These are phyloP conservation scores for Aspergillus costaricaensis DNA, from an alignment of 2,329 filamentous ascomycete species.

Conservation along the genomic window DNA sequence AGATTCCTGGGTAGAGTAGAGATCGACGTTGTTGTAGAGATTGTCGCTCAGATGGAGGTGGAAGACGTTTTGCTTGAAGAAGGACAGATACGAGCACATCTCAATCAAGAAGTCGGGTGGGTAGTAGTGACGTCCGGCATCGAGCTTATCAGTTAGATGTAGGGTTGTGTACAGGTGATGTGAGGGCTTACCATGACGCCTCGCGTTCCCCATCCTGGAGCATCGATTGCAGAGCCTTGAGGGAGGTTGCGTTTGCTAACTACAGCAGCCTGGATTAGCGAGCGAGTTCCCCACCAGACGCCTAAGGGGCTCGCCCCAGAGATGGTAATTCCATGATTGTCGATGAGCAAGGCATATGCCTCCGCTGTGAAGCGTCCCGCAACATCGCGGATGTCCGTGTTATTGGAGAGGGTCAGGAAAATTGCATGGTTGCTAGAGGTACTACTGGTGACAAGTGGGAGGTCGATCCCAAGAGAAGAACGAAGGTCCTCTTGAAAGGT, in stretches of 20 bases:
- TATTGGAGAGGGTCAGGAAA: conserved; percentile 52
- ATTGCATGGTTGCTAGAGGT: conserved; percentile 31
- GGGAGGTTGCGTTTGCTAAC: conserved; percentile 44
- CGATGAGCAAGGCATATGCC: conserved; percentile 51
- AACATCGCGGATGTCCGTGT: conserved; percentile 46
- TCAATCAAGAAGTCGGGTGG: conserved; percentile 55
- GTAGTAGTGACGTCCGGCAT: conserved; percentile 57
- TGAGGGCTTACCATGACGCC: conserved; percentile 43
- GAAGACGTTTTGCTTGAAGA: conserved; percentile 60
- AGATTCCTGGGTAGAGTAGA: conserved; percentile 49
- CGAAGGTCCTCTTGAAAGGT: conserved; percentile 48
- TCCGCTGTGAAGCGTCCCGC: conserved; percentile 53
- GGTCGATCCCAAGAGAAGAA: conserved; percentile 11
- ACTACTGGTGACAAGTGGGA: conserved; percentile 29
- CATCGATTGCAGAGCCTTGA: conserved; percentile 48
- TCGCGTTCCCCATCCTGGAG: conserved; percentile 53
- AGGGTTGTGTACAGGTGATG: not conserved
- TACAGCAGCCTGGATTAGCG: conserved; percentile 51
- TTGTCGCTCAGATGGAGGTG: conserved; percentile 60
- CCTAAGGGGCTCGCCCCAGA: conserved; percentile 56
- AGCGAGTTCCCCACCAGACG: conserved; percentile 58
- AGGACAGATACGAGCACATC: conserved; percentile 59
- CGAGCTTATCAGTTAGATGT: conserved; percentile 35
- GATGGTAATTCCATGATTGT: conserved; percentile 46
- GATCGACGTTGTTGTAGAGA: conserved; percentile 42